phyloP scores from a whole-genome alignment of 805 yeast genomes.

The Yamadazyma olivae region DNA sequence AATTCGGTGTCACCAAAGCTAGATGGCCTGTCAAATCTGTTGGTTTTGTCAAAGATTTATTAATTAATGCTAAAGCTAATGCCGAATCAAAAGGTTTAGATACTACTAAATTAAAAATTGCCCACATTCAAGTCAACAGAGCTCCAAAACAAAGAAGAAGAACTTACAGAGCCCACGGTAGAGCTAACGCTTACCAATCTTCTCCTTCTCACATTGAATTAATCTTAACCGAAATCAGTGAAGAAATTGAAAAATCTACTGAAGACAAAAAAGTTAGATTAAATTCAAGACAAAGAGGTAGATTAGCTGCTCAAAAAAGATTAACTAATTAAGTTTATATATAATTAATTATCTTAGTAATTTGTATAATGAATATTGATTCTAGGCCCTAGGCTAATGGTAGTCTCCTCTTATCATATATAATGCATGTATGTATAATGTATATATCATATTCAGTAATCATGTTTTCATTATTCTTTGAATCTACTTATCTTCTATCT shows the following conservation, averaged over 20 bases:
- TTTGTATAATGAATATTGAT: conserved; percentile 1
- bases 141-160: conserved; percentile 99
- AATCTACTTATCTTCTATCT: too few species aligned
- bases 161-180: conserved; percentile 99
- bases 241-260: conserved; percentile 87
- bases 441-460: too few species aligned
- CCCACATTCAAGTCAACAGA: conserved; percentile 99
- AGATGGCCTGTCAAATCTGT: conserved; percentile 99
- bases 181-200: conserved; percentile 99
- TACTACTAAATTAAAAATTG: conserved; percentile 85
- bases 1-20: conserved; percentile 99
- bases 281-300: conserved; percentile 89
- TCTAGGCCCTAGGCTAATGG: too few species aligned
- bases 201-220: conserved; percentile 99
- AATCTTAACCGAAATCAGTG: conserved; percentile 92
- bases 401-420: too few species aligned
- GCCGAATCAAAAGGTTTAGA: conserved; percentile 99
- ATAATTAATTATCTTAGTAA: not conserved
- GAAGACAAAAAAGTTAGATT: conserved; percentile 68
- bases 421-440: too few species aligned
- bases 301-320: conserved; percentile 86
- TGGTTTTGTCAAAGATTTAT: conserved; percentile 89
- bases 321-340: conserved; percentile 40
- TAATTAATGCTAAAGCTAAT: conserved; percentile 97
- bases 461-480: too few species aligned